Evolutionary conservation across 2,329 filamentous ascomycete genomes (phyloP), one percentile per base, ranked within the genome.

Genomic region (Gliomastix tumulicola): DNA sequence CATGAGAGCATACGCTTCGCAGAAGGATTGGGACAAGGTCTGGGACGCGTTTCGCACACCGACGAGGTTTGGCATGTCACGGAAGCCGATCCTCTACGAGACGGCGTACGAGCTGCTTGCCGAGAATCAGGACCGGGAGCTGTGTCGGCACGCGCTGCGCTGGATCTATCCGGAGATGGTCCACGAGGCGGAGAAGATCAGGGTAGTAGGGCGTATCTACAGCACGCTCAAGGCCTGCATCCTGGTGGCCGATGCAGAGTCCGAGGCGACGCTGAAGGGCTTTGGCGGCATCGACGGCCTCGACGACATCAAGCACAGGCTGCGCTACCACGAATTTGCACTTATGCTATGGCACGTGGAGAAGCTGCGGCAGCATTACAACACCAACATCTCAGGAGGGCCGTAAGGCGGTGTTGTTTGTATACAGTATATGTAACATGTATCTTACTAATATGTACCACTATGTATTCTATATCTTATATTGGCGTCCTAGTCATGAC

Each of bases 41-140:
- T 83, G 76, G 78, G 64, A 74, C 16, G 50, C 68, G 9, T 85
- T 81, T 66, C 68, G 69, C 37, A 63, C 68, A 38, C 67, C 75
- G 5, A 58, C 78, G 12, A 63, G 70, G 28, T 68, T 70, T 45
- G 56, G 66, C 27, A 50, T 55, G 8, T 47, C 63, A 2, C 72
- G 80, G 16, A 68, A 71, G 1, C 49, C 60, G n/a, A 50, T 52
- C 13, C 62, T 82, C 44, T 86, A 85, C 49, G 54, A 59, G 4
- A 57, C 69, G 22, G 58, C 79, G 19, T 82, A 76, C 49, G 44
- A 53, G 12, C 50, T 62, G 20, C 63, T 79, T 36, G 67, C 70
- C 2, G 50, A 59, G 5, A 65, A 67, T 0, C 47, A 55, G 1
- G 59, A 72, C 43, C 56, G 65, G 38, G 47, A 39, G 33, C 53